Evolutionary conservation across 1,284 basidiomycete species (phyloP), one percentile per base, ranked within the genome.

Genomic region (Trametes hirsuta): DNA sequence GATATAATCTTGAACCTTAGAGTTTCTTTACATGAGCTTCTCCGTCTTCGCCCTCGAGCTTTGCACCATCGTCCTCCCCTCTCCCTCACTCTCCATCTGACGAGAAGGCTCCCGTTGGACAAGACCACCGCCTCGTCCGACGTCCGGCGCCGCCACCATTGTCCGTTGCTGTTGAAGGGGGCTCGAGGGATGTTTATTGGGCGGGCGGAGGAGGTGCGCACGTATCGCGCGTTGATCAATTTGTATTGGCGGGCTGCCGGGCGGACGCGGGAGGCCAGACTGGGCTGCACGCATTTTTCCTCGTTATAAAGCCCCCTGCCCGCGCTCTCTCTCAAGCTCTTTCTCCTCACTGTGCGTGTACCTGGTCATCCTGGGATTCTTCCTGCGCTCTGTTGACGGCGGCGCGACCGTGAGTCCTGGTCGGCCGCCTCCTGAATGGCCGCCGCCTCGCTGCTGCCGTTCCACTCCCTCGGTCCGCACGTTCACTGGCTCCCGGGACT

Each of bases 211-310:
- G 30, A 42, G 22, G 34, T 25, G 25, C 40, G 21, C 10, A 10
- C 12, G 40, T 56, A 57, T 52, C 55, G 55, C 48, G 48, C 50
- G 42, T n/a, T 45, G 49, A 58, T 58, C 55, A 58, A 58, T 58
- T 58, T 58, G 55, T 58, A 58, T 58, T 57, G 46, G 35, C 47
- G 48, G 48, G 35, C 15, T 25, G 37, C 55, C 47, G 55, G 30
- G 30, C 30, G 30, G 30, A 30, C 25, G 49, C 49, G 40, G 18
- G 55, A 42, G 49, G 46, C 55, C 47, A 45, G 55, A 47, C 55
- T 45, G 49, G 49, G 34, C 49, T 58, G 55, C 44, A 34, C n/a
- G 35, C 18, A 12, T 22, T 49, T 56, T 56, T 46, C 21, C 14
- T 18, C 11, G 15, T 10, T 50, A 58, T 58, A 58, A 35, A 58